Base-by-base conservation (phyloP, 352 stramenopile genomes). In the Pythium grandisporangium region DNA sequence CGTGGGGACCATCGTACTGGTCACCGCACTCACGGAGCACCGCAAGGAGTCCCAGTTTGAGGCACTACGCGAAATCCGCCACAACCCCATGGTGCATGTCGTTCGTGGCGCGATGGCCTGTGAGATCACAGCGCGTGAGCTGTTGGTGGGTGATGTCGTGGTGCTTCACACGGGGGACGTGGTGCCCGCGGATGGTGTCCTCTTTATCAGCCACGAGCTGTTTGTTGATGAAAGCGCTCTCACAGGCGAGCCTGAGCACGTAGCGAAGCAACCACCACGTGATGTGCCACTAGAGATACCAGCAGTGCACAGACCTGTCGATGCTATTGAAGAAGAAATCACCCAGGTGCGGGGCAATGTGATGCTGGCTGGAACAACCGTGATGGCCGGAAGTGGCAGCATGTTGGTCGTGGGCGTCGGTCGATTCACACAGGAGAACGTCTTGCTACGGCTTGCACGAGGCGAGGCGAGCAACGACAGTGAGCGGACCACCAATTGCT, bases 1-100 rank as follows among this genome's bases (percentile, higher is more conserved):
- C 2, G 82, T 96, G 13, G 46, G 63, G 4, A 81, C 93, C 48
- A 82, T 95, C 3, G 75, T 85, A 8, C 44, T 93, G 7, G 72
- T 95, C 3, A 93, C 80, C 3, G 84, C 84, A 4, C 63, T 66
- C 17, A 96, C 93, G 57, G 79, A 96, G 53, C 95, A 95, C 59
- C 62, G 48, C 13, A 77, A 77, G 50, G 65, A 77, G 26, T 16
- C 66, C 37, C 65, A 77, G 51, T 77, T 77, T 46, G 32, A 35
- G 11, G 35, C 40, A 4, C 25, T 55, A 37, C 59, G 73, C 21
- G 55, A 42, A 6, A 25, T 51, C 12, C 64, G 56, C 22, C 51
- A 60, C 16, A 30, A 47, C 34, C 46, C 55, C 13, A 49, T 42
- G n/a, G 57, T 62, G 33, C 64, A 68, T 19, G 66, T 57, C 23